Evolutionary conservation across 257 asterid genomes (phyloP), one percentile per base, ranked within the genome.

Genomic region (Solanum dulcamara): DNA sequence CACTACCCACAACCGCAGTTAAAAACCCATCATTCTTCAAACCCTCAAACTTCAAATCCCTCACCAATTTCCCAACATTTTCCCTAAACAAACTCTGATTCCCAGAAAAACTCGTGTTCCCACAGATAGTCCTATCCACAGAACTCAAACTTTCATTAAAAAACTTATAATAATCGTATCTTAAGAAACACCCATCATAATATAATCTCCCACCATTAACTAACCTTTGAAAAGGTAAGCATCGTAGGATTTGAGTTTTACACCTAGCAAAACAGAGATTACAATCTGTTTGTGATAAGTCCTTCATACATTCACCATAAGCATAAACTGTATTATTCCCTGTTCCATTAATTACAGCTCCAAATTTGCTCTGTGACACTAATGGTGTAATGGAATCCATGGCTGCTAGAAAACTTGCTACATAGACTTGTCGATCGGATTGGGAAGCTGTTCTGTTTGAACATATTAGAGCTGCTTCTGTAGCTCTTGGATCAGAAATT

Each of bases 291-390:
- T 81, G 91, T n/a, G 96, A 92, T 11, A 92, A 90, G 71, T 93
- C 94, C 74, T 90, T 92, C 91, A 92, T 90, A 68, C 97, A 93
- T 89, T 92, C 92, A 7, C 94, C 97, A 51, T 87, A 90, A 2
- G 94, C 89, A 75, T 92, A 91, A 13, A 93, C 96, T 6, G 92
- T 90, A 48, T 86, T 84, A 64, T 91, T 90, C 2, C 94, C 96
- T 15, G 90, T 85, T 9, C 94, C 96, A 48, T 88, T 91, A 3
- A 85, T 26, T 1, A 89, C 91, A 13, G 24, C 87, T n/a, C 94
- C 96, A 70, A 87, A 90, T 30, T 89, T 80, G 60, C 85, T 88
- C 17, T 88, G 40, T 5, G 85, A 26, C 6, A 93, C 64, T 35
- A 79, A 84, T 14, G 90, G 89, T 0, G 93, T 81, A 9, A 93